Conservation (phyloP, 192 early-diverging fungal species). For the Coemansia umbellata region DNA sequence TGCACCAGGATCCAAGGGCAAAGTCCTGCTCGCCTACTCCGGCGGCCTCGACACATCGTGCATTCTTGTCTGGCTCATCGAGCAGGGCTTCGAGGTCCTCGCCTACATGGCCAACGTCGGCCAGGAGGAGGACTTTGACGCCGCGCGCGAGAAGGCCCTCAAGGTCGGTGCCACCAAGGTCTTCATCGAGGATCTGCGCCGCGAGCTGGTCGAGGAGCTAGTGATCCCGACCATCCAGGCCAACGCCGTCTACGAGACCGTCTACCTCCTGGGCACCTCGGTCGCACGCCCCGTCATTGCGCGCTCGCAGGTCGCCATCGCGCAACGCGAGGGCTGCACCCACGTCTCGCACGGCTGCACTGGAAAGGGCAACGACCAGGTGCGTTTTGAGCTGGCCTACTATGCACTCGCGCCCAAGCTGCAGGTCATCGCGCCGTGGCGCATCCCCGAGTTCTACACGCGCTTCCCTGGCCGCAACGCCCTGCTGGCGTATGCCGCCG, state of each 20-base stretch:
- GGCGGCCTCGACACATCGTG: constrained; percentile 99
- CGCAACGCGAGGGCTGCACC: constrained; percentile 87
- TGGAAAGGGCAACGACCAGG: constrained; percentile 99
- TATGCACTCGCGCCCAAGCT: constrained; percentile 92
- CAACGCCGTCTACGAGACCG: constrained; percentile 92
- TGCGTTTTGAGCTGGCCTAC: constrained; percentile 98
- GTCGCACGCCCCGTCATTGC: constrained; percentile 97
- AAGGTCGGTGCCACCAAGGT: constrained; percentile 91
- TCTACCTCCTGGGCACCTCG: constrained; percentile 96
- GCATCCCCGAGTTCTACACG: constrained; percentile 91
- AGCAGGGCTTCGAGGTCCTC: constrained; percentile 96
- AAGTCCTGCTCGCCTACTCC: constrained; percentile 93
- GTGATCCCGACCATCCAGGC: constrained; percentile 92
- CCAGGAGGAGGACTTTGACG: constrained; percentile 98
- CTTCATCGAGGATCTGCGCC: constrained; percentile 93
- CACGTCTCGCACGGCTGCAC: constrained; percentile 99
- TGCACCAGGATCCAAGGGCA: constrained; percentile 67
- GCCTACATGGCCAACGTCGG: constrained; percentile 98
- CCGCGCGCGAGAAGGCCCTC: constrained; percentile 87
- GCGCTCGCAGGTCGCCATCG: constrained; percentile 86
- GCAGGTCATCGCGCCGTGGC: constrained; percentile 97
- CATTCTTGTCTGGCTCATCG: constrained; percentile 97
- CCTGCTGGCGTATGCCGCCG: constrained; percentile 85
- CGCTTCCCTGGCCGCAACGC: constrained; percentile 91
- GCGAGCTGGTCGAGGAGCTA: constrained; percentile 88